Evolutionary conservation across 129 eudicot genomes (phyloP).

Genomic region (Pittosporum tobira): DNA sequence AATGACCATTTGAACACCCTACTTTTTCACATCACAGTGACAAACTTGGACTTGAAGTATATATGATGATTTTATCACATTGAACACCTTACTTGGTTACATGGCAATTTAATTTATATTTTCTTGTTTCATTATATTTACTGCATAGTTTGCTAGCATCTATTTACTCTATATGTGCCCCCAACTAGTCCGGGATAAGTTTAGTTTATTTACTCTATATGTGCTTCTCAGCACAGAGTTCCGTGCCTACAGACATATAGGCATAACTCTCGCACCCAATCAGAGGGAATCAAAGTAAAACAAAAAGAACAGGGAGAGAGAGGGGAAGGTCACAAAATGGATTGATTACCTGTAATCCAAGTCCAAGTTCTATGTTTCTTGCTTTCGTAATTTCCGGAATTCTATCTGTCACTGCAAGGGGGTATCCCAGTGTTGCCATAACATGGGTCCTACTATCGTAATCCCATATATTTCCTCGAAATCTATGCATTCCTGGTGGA

Average conservation of each 20-base stretch:
- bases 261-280: background rate
- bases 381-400: conserved; percentile 94
- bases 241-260: background rate
- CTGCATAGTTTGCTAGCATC: background rate
- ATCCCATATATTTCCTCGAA: conserved; percentile 95
- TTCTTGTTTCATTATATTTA: background rate
- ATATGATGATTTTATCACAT: background rate
- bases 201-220: background rate
- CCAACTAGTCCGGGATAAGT: too few relatives aligned
- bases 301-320: background rate
- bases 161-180: background rate
- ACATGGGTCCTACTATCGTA: conserved; percentile 74
- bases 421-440: conserved; percentile 73
- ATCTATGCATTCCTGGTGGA: conserved; percentile 99
- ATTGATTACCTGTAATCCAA: conserved; percentile 72
- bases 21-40: background rate
- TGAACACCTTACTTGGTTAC: background rate
- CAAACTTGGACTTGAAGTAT: background rate
- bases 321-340: background rate
- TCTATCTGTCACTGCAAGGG: conserved; percentile 56
- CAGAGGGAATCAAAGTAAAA: background rate
- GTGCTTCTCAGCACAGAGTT: conserved; percentile 1
- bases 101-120: background rate
- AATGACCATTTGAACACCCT: background rate
- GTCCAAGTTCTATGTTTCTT: conserved; percentile 92